Evolutionary conservation across 1,284 basidiomycete species (phyloP), one percentile per base, ranked within the genome.

Genomic region (Hemileia vastatrix): DNA sequence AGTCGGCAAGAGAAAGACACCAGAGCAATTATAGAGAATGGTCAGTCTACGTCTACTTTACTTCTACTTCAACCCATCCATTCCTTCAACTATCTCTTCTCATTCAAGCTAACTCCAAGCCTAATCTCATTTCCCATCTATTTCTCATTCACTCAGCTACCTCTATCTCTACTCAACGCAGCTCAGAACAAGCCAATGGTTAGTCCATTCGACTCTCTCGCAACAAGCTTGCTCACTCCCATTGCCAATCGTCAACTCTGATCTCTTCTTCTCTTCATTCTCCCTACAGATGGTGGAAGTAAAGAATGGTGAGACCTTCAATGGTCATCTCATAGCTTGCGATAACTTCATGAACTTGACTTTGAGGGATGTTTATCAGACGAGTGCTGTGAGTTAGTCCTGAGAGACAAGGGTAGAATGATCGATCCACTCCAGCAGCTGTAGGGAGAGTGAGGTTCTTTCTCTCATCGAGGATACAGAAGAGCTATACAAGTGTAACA

Each of bases 281-380:
- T 11, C 27, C 27, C 19, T 49, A 5, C 78, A 97, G 94, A 82
- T 98, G 69, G 94, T 98, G 66, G 95, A 98, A 78, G 84, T 98
- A 66, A 98, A 98, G 80, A 97, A 95, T 75, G 94, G 94, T 68
- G 94, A 97, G 77, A 97, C 93, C 1, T 95, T 97, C 83, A 98
- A 98, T 77, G 94, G 94, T 6, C 93, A 96, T 80, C 83, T 98
- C 44, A 87, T 95, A 69, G 93, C 94, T 77, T 97, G 94, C 80
- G 94, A 98, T 79, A 97, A 95, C 79, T 98, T 97, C 76, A 98
- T 98, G 94, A 98, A 98, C 81, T 88, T 98, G 70, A 97, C 92
- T 3, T 80, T 98, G 60, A 83, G 91, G 64, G 94, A 98, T 73
- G 94, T 97, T 32, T 97, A 96, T 78, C 90, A 97, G 78, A 98